Evolutionary conservation across 2,329 filamentous ascomycete genomes (phyloP), one percentile per base, ranked within the genome.

Genomic region (Alternaria tenuissima): DNA sequence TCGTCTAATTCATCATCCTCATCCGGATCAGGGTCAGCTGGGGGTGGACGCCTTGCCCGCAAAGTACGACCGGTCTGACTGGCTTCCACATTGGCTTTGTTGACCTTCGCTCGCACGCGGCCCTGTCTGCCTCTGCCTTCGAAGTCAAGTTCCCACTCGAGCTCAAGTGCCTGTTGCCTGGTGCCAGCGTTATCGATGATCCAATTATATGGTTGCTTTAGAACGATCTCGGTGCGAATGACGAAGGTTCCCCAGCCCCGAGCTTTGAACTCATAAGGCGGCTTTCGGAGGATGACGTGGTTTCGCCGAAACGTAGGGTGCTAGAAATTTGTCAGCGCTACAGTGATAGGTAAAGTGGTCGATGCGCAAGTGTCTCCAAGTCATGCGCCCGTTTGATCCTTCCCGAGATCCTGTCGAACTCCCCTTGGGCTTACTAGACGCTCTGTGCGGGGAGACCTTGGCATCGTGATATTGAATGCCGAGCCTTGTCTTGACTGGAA

Each of bases 201-300:
- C 81, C 81, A 84, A 5, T 67, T 73, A 53, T 81, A 83, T 1
- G 80, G 79, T 5, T 76, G 71, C 47, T 82, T 82, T 32, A 83
- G 68, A 2, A 82, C 68, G 3, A 83, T 74, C 41, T 75, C 69
- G 0, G 77, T 78, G 12, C 73, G 64, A n/a, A 83, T 71, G 1
- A 67, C 74, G 61, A 83, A 83, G 5, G 57, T 66, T 0, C 81
- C 81, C 81, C 81, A 83, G 4, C 81, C 81, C 0, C 77, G 57
- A 3, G 81, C 72, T 7, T 71, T 59, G 38, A 82, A 73, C 54
- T 80, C 75, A 64, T 79, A 83, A 0, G 81, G 81, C 8, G 78
- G 60, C 4, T 71, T 62, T 20, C 69, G 66, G 9, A 78, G 70
- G 3, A 78, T 68, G 3, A 82, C 54, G 9, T 68, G 69, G 7